A percentile compares a stretch with the other conserved stretches of the same genome.
These are phyloP conservation scores for Pugionium dolabratum DNA, from an alignment of 345 rosid genomes.

Conservation along the genomic window DNA sequence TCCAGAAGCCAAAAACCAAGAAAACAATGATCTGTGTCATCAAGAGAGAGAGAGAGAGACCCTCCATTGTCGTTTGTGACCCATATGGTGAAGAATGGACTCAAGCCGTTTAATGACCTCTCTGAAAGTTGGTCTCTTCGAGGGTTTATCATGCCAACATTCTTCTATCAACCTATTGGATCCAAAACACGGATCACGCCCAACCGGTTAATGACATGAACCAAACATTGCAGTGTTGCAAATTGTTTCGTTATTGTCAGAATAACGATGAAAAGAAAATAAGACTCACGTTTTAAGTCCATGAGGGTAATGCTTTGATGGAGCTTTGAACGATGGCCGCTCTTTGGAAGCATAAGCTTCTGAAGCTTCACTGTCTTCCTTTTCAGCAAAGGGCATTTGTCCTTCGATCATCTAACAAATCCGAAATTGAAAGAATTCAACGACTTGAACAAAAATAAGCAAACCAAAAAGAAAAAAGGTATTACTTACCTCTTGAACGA, in stretches of 20 bases:
- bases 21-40: not conserved
- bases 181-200: not conserved
- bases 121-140: constrained; percentile 79
- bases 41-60: constrained; percentile 37
- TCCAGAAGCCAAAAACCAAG: constrained; percentile 3
- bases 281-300: constrained; percentile 74
- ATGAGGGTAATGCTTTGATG: constrained; percentile 70
- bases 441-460: constrained; percentile 10
- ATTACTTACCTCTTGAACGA: constrained; percentile 74
- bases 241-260: not conserved
- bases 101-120: constrained; percentile 67
- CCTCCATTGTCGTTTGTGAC: constrained; percentile 83
- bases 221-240: constrained; percentile 22
- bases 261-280: constrained; percentile 7
- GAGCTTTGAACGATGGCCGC: constrained; percentile 76
- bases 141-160: constrained; percentile 84
- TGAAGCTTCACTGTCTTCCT: constrained; percentile 65
- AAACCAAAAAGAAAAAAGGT: not conserved
- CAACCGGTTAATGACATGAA: constrained; percentile 10
- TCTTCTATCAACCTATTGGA: constrained; percentile 75
- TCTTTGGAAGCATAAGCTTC: constrained; percentile 49
- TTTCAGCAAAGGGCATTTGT: constrained; percentile 62
- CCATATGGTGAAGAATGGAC: constrained; percentile 48
- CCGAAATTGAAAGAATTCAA: constrained; percentile 20
- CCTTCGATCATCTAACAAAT: constrained; percentile 83